Evolutionary conservation across 257 asterid species (phyloP), one percentile per base, ranked within the genome.

Genomic region (Fraxinus cuspidata): DNA sequence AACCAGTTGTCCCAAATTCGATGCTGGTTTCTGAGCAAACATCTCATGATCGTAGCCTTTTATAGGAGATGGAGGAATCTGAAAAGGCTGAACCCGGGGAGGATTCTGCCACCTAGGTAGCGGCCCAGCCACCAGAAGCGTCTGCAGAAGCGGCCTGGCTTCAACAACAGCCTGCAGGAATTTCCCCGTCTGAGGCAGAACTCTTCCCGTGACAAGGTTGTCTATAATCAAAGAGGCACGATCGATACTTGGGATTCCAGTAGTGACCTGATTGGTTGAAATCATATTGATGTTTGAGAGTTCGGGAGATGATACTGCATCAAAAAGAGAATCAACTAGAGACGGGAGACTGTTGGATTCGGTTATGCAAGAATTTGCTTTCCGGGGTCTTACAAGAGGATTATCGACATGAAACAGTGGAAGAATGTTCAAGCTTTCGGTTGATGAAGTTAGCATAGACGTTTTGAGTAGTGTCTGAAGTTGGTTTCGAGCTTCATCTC

Each of bases 61-160:
- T 77, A 83, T 72, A 0, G 92, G 71, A 81, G 86, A 81, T 0
- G 90, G 89, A 18, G 97, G 97, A 3, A 89, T 84, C 65, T 85
- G 89, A 64, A 82, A 81, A 0, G 85, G 78, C 81, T 83, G 90
- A 63, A 87, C 71, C 85, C 83, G 96, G 0, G 98, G 97, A 5
- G 97, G 97, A 78, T 91, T 94, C 2, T 94, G 90, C 97, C 98
- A 94, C 83, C 85, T 74, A 0, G 98, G 98, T 56, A 94, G 91
- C 19, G 96, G 89, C 5, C 97, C 98, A 0, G 97, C 92, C 34
- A 94, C 86, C 0, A 92, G 84, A 66, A 90, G 92, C 5, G 88
- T 83, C 81, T 87, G 89, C 4, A 94, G 89, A 44, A 92, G 88
- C 0, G 97, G 97, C 3, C 95, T 91, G 3, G 91, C 84, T 71